Percentiles rank a stretch among this genome's conserved stretches.
These are phyloP conservation scores for Dipodascopsis uninucleata DNA, from an alignment of 805 yeast genomes.

Conservation along the genomic window DNA sequence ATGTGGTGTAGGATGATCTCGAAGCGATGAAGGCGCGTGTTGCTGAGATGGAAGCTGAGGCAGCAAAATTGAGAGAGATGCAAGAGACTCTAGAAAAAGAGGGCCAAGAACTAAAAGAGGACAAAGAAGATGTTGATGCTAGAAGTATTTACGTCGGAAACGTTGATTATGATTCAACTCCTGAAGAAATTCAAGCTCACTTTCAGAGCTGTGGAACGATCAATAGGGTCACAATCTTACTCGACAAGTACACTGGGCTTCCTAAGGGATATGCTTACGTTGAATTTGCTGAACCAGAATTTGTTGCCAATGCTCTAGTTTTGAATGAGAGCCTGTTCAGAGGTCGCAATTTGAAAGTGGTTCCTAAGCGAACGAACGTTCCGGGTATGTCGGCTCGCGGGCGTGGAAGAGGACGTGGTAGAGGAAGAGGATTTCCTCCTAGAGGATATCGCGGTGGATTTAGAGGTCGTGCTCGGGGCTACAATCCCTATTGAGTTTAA, in stretches of 20 bases:
- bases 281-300: conserved; percentile 69
- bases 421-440: conserved; percentile 36
- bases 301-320: conserved; percentile 61
- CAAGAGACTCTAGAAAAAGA: conserved; percentile 49
- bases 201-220: conserved; percentile 69
- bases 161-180: conserved; percentile 75
- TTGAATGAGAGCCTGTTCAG: conserved; percentile 63
- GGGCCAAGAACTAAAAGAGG: conserved; percentile 42
- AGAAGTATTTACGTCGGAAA: conserved; percentile 79
- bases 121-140: conserved; percentile 66
- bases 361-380: conserved; percentile 73
- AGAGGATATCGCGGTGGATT: conserved; percentile 38
- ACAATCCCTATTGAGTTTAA: conserved; percentile 41
- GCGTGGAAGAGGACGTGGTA: conserved; percentile 50
- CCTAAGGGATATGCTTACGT: conserved; percentile 83
- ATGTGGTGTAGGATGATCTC: conserved; percentile 10
- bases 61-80: conserved; percentile 56
- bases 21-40: conserved; percentile 43
- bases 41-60: conserved; percentile 59
- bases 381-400: conserved; percentile 62
- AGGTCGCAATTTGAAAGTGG: conserved; percentile 69
- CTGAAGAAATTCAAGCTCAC: conserved; percentile 72
- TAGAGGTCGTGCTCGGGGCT: conserved; percentile 46
- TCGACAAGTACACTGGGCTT: conserved; percentile 69
- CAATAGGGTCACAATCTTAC: conserved; percentile 72